Evolutionary conservation across 805 yeast species (phyloP).

Genomic region (Scheffersomyces amazonensis): DNA sequence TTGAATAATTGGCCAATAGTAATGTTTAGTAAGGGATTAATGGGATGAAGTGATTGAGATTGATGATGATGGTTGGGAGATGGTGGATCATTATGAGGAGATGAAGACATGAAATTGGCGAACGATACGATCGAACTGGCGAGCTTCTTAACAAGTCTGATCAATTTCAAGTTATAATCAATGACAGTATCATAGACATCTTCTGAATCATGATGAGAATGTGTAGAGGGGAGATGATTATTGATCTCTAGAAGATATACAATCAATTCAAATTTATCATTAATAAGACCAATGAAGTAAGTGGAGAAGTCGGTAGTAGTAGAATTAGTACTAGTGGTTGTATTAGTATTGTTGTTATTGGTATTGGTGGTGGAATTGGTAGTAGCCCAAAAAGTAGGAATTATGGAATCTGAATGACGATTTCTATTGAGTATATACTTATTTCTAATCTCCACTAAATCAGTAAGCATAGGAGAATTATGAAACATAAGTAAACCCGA

Average conservation of each 20-base stretch:
- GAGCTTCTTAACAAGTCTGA: constrained; percentile 35
- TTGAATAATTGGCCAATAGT: constrained; percentile 30
- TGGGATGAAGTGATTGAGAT: constrained; percentile 3
- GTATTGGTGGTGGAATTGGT: too few species aligned
- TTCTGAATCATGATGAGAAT: constrained; percentile 12
- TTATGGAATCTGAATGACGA: neutral
- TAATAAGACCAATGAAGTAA: constrained; percentile 22
- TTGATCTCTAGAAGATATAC: constrained; percentile 34
- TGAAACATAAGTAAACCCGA: constrained; percentile 12
- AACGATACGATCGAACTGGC: constrained; percentile 24
- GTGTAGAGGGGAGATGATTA: constrained; percentile 1
- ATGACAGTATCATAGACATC: constrained; percentile 18
- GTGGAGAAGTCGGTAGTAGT: constrained; percentile 10
- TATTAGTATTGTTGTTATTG: neutral
- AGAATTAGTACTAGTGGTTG: too few species aligned
- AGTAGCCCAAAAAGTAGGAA: constrained; percentile 1
- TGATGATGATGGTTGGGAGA: neutral
- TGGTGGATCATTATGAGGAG: neutral
- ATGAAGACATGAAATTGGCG: constrained; percentile 24
- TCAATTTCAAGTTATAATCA: constrained; percentile 39
- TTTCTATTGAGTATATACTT: constrained; percentile 3
- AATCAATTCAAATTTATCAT: constrained; percentile 35
- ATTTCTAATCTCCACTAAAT: constrained; percentile 14
- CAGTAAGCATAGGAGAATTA: constrained; percentile 9
- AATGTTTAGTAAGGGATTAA: constrained; percentile 33